phyloP scores from a whole-genome alignment of 2,329 filamentous ascomycete species.

The Nemania diffusa region DNA sequence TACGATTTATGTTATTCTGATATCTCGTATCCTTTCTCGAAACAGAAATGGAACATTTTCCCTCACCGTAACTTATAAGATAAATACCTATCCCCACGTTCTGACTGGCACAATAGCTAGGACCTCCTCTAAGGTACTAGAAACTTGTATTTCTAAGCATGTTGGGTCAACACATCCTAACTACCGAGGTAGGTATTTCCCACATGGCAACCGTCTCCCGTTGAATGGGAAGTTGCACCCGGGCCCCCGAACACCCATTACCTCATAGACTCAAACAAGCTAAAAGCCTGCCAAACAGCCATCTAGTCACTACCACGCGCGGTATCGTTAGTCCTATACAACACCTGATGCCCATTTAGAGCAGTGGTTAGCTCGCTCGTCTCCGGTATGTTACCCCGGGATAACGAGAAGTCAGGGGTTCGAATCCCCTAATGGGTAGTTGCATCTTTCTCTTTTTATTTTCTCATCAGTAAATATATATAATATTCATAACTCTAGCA shows the following conservation, averaged over 20 bases:
- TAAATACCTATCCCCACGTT: too few species aligned
- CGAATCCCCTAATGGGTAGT: conserved; percentile 32
- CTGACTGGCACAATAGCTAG: too few species aligned
- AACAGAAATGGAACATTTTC: too few species aligned
- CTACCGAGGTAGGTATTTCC: too few species aligned
- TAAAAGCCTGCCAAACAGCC: not conserved
- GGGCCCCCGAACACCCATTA: not conserved
- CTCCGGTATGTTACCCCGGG: conserved; percentile 14
- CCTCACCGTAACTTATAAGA: too few species aligned
- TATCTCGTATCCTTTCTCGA: too few species aligned
- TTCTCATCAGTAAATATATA: not conserved
- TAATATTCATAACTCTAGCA: not conserved
- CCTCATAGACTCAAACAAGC: not conserved
- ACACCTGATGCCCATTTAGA: conserved; percentile 29
- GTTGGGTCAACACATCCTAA: not conserved
- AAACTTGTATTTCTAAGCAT: not conserved
- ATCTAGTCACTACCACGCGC: not conserved
- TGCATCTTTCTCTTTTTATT: conserved; percentile 1
- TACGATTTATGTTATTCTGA: too few species aligned
- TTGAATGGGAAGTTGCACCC: not conserved
- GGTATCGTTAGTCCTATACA: not conserved
- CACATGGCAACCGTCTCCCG: not conserved
- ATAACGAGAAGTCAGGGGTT: conserved; percentile 30
- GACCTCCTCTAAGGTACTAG: too few species aligned
- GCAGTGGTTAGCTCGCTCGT: conserved; percentile 36